Percentiles rank a stretch among this genome's conserved stretches.
phyloP scores from a whole-genome alignment of 805 yeast species.

The Wickerhamiella cacticola region DNA sequence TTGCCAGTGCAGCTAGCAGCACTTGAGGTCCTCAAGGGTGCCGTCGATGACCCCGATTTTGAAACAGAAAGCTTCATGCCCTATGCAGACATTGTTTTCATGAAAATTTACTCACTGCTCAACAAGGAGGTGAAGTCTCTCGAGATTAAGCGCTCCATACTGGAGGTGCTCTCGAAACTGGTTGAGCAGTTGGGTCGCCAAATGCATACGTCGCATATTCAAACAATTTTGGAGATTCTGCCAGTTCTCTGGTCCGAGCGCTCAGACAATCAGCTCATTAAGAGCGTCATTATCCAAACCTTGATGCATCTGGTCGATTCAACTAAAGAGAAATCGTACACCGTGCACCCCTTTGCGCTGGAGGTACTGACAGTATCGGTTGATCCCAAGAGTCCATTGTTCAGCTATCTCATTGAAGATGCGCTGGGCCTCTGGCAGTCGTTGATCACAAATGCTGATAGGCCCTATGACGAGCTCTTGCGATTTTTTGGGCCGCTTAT shows the following conservation, averaged over 20 bases:
- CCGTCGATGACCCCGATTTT: constrained; percentile 83
- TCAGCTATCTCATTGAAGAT: constrained; percentile 59
- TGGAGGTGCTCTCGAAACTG: constrained; percentile 54
- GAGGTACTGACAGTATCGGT: constrained; percentile 30
- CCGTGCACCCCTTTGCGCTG: constrained; percentile 19
- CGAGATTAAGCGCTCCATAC: constrained; percentile 64
- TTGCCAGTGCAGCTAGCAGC: constrained; percentile 71
- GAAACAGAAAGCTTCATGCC: constrained; percentile 55
- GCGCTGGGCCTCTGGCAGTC: constrained; percentile 74
- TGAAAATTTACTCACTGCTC: constrained; percentile 40
- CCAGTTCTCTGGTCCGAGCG: constrained; percentile 69
- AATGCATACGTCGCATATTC: constrained; percentile 17
- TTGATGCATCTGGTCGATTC: constrained; percentile 27
- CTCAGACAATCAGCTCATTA: constrained; percentile 29
- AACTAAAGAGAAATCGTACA: constrained; percentile 17
- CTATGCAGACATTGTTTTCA: constrained; percentile 42
- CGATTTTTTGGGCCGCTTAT: constrained; percentile 39
- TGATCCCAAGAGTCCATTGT: constrained; percentile 45
- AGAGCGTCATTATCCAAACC: constrained; percentile 30
- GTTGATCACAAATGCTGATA: constrained; percentile 50
- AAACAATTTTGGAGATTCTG: constrained; percentile 34
- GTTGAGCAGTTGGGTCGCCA: constrained; percentile 28
- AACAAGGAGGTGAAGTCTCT: constrained; percentile 39
- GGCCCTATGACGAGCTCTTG: constrained; percentile 19
- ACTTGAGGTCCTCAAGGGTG: constrained; percentile 50